These are phyloP conservation scores for Candida chauliodis DNA, from an alignment of 805 yeast species.

Conservation along the genomic window DNA sequence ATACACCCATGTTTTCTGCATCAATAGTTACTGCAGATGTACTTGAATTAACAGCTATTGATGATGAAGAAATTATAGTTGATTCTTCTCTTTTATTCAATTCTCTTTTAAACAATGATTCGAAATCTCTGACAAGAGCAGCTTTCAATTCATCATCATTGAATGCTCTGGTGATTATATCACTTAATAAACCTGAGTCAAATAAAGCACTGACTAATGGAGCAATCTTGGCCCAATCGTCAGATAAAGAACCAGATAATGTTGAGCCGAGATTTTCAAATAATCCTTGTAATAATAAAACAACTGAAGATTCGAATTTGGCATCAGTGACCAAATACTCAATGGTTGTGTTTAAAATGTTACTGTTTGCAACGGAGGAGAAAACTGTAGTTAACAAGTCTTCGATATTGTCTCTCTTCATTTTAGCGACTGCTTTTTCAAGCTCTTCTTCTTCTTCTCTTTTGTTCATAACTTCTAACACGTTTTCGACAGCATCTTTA, in stretches of 20 bases:
- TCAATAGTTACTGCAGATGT: slow-evolving; percentile 4
- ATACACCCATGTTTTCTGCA: background rate
- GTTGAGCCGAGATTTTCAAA: slow-evolving; percentile 18
- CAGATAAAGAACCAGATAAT: slow-evolving; percentile 8
- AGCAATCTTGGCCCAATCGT: slow-evolving; percentile 16
- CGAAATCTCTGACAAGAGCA: slow-evolving; percentile 20
- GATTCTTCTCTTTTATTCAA: slow-evolving; percentile 11
- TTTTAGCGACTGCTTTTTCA: background rate
- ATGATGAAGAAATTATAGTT: background rate
- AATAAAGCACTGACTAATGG: slow-evolving; percentile 19
- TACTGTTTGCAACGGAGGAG: slow-evolving; percentile 23
- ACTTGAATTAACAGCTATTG: slow-evolving; percentile 3
- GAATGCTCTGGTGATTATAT: slow-evolving; percentile 21
- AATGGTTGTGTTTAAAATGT: slow-evolving; percentile 23
- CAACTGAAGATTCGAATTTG: slow-evolving; percentile 22
- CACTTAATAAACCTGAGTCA: slow-evolving; percentile 22
- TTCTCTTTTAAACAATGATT: slow-evolving; percentile 17
- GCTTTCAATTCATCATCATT: slow-evolving; percentile 17
- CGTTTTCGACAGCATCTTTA: slow-evolving; percentile 5
- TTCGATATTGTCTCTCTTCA: slow-evolving; percentile 27
- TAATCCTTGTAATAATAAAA: slow-evolving; percentile 19
- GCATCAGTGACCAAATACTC: slow-evolving; percentile 19
- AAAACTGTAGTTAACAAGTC: slow-evolving; percentile 29
- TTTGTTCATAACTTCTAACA: slow-evolving; percentile 1
- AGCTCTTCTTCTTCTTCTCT: slow-evolving; percentile 6